Conservation (phyloP, 305 asterid genomes). For the Petunia hybrid region DNA sequence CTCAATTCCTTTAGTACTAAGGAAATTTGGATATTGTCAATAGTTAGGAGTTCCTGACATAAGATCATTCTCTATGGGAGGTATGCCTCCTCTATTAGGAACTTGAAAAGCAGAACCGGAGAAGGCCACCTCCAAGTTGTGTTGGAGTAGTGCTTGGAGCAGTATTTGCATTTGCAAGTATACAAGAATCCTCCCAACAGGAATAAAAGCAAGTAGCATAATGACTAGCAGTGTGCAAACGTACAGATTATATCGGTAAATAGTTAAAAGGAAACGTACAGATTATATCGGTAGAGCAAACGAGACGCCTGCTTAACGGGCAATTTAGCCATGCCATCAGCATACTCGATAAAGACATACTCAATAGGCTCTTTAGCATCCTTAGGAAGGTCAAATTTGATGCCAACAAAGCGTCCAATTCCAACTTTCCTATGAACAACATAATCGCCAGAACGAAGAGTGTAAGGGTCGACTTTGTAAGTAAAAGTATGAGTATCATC, state of each 20-base stretch:
- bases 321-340: slow-evolving; percentile 96
- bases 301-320: slow-evolving; percentile 88
- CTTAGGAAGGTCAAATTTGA: slow-evolving; percentile 72
- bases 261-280: slow-evolving; percentile 55
- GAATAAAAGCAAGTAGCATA: not conserved
- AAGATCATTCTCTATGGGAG: not conserved
- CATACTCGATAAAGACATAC: slow-evolving; percentile 89
- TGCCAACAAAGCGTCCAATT: slow-evolving; percentile 76
- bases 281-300: slow-evolving; percentile 88
- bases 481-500: slow-evolving; percentile 42
- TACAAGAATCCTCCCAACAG: not conserved
- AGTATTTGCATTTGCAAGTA: not conserved
- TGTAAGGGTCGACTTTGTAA: slow-evolving; percentile 88
- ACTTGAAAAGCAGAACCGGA: not conserved
- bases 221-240: slow-evolving; percentile 37
- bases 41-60: not conserved
- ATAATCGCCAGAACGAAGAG: slow-evolving; percentile 81
- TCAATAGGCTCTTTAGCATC: slow-evolving; percentile 65
- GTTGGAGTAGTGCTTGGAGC: slow-evolving; percentile 5
- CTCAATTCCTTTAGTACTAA: not conserved
- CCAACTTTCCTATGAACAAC: slow-evolving; percentile 97
- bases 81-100: slow-evolving; percentile 24
- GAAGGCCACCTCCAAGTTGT: slow-evolving; percentile 5
- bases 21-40: not conserved
- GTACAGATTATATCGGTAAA: slow-evolving; percentile 66